phyloP scores from a whole-genome alignment of 164 flowering plant genomes.

The Tinospora cordifolia region DNA sequence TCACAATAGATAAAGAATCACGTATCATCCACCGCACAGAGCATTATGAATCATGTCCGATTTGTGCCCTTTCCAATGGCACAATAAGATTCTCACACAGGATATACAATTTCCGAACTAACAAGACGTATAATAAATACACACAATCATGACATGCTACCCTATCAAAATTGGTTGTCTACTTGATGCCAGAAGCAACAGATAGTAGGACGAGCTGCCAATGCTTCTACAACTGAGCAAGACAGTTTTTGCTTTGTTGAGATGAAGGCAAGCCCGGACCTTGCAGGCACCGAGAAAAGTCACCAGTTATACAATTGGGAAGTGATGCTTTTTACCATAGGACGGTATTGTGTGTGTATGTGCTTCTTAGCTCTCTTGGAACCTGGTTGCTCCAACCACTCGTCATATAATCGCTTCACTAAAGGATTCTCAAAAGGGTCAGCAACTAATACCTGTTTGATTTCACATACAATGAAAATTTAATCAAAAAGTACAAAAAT shows the following conservation, averaged over 20 bases:
- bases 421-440: conserved; percentile 72
- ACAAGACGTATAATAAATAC: neutral
- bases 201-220: neutral
- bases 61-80: neutral
- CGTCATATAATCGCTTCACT: conserved; percentile 59
- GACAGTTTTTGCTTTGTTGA: neutral
- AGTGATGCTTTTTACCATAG: conserved; percentile 61
- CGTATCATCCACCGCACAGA: neutral
- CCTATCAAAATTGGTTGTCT: conserved; percentile 1
- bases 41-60: neutral
- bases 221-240: too few relatives aligned
- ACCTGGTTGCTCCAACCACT: conserved; percentile 88
- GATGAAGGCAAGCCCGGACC: neutral
- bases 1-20: neutral
- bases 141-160: neutral
- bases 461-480: neutral
- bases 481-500: neutral
- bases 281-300: conserved; percentile 1
- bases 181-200: neutral
- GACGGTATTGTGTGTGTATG: conserved; percentile 81
- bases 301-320: conserved; percentile 81
- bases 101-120: neutral
- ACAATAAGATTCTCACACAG: neutral
- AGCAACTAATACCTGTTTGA: conserved; percentile 49
- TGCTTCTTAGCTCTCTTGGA: conserved; percentile 64